Evolutionary conservation across 2,329 filamentous ascomycete genomes (phyloP).

Genomic region (Xylaria arbuscula): DNA sequence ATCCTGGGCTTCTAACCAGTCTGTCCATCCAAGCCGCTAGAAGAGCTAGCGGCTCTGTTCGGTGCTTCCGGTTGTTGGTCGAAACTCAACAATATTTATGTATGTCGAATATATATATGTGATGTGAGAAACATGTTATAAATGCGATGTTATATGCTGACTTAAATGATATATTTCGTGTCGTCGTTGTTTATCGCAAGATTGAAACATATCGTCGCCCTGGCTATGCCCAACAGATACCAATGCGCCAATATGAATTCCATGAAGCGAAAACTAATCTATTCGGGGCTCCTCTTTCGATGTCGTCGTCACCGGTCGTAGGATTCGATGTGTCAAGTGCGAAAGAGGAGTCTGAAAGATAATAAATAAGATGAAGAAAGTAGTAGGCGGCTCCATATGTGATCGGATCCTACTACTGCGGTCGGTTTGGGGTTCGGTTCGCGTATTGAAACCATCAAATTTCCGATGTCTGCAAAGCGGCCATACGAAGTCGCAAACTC

Average conservation of each 20-base stretch:
- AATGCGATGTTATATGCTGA: slow-evolving; percentile 39
- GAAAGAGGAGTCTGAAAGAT: background rate
- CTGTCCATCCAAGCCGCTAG: slow-evolving; percentile 2
- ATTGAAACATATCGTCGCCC: slow-evolving; percentile 32
- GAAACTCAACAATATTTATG: slow-evolving; percentile 8
- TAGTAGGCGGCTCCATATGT: slow-evolving; percentile 6
- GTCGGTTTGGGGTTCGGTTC: background rate
- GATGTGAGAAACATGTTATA: slow-evolving; percentile 12
- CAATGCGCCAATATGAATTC: slow-evolving; percentile 28
- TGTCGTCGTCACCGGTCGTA: slow-evolving; percentile 25
- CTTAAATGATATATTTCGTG: slow-evolving; percentile 43
- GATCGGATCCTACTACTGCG: background rate
- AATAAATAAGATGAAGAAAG: slow-evolving; percentile 16
- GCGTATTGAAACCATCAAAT: slow-evolving; percentile 10
- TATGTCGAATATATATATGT: slow-evolving; percentile 11
- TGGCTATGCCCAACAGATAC: slow-evolving; percentile 33
- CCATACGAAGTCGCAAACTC: slow-evolving; percentile 59
- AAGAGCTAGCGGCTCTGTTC: background rate
- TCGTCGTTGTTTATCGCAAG: slow-evolving; percentile 44
- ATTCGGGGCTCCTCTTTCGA: slow-evolving; percentile 21
- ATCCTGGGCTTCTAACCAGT: background rate
- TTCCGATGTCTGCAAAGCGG: slow-evolving; percentile 29
- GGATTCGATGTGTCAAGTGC: slow-evolving; percentile 28
- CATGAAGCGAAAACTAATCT: slow-evolving; percentile 29
- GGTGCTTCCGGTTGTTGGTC: slow-evolving; percentile 5